Evolutionary conservation across 495 filamentous ascomycete genomes (phyloP), one percentile per base, ranked within the genome.

Genomic region (Articulospora tetracladia): DNA sequence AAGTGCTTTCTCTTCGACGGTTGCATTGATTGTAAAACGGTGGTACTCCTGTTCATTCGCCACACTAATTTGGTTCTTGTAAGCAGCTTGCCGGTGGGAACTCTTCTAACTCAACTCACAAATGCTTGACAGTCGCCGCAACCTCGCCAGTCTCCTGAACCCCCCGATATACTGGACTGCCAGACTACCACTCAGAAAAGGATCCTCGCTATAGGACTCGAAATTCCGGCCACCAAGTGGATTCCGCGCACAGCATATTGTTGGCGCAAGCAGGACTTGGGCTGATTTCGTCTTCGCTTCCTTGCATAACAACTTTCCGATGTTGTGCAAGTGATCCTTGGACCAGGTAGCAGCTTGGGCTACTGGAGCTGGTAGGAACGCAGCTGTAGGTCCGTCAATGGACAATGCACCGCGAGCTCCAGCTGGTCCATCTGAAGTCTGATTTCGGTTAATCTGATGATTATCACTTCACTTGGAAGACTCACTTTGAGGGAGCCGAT

Each of bases 351-450:
- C 41, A 7, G 6, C 41, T 7, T 7, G 41, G 7, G 41, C 4
- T 6, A 23, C 17, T 3, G 6, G 6, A 47, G 6, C 4, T 19
- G 41, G 41, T 19, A 47, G 4, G 19, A 47, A 47, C 15, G 41
- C 41, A 7, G 41, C 4, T 8, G 41, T 47, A 7, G 41, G 6
- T 4, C 41, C 41, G 20, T n/a, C 41, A 4, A n/a, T 7, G 4
- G 6, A 47, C 3, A 47, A 6, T 4, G 26, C 53, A 36, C 53
- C 53, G 11, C 53, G 28, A 7, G 53, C 53, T 22, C 53, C 53
- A 2, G 26, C 30, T 23, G 53, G 53, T 20, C 53, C 53, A 27
- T 56, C 53, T 41, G 53, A 19, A 11, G 53, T 56, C 52, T 55
- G 20, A 17, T 2, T 7, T n/a, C 34, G 10, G 28, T 19, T 30